Evolutionary conservation across 2,329 filamentous ascomycete species (phyloP).

Genomic region (Dactylonectria macrodidyma): DNA sequence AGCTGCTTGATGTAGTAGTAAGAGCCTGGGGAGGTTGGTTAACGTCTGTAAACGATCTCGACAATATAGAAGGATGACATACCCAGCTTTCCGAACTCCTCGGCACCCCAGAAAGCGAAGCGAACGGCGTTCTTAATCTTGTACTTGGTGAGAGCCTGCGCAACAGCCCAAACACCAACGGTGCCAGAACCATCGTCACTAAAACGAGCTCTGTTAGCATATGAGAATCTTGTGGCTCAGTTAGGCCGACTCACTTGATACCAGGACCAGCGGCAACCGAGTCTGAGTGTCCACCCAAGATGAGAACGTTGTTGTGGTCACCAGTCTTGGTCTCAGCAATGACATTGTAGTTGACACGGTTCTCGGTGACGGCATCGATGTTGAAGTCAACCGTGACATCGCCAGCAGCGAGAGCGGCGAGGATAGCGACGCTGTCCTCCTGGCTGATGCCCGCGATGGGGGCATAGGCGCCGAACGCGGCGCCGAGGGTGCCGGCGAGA

Average conservation of each 20-base stretch:
- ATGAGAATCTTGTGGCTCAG: background rate
- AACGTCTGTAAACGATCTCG: no score
- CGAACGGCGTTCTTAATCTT: constrained; percentile 64
- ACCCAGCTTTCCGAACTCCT: constrained; percentile 64
- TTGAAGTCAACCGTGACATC: constrained; percentile 53
- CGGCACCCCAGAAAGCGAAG: constrained; percentile 67
- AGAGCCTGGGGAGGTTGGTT: constrained; percentile 48
- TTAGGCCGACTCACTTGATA: constrained; percentile 64
- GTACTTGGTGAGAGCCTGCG: constrained; percentile 59
- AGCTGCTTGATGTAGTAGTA: constrained; percentile 63
- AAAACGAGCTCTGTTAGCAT: background rate
- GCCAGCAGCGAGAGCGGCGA: constrained; percentile 50
- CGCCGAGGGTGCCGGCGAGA: constrained; percentile 69
- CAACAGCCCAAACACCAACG: constrained; percentile 62
- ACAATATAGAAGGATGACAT: no score
- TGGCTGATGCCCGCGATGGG: constrained; percentile 68
- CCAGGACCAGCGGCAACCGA: constrained; percentile 66
- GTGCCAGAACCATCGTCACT: constrained; percentile 73
- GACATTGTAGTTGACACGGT: constrained; percentile 65
- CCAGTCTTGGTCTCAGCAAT: constrained; percentile 65
- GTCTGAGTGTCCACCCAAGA: constrained; percentile 64
- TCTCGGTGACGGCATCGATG: constrained; percentile 64
- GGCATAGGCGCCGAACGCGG: constrained; percentile 60
- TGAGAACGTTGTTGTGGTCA: constrained; percentile 64
- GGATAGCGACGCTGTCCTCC: constrained; percentile 57